A percentile compares a stretch with the other conserved stretches of the same genome.
Evolutionary conservation across 306 rosid genomes (phyloP).

Genomic region (Chamaecrista fasciculata): DNA sequence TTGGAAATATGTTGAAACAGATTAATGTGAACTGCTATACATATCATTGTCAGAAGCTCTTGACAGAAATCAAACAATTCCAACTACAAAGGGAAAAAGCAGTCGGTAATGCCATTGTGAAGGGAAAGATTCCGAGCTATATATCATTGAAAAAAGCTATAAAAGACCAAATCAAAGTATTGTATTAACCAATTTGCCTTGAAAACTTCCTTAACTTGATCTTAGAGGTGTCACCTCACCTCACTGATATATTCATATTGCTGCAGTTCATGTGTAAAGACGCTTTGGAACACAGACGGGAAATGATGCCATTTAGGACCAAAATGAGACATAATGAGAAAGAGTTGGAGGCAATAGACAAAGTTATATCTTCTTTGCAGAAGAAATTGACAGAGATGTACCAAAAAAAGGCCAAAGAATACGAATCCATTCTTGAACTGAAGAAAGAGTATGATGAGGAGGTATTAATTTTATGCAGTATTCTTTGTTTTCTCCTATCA

Average conservation of each 20-base stretch:
- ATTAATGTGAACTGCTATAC: neutral
- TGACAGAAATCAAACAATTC: conserved; percentile 22
- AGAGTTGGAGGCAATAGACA: neutral
- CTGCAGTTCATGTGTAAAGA: neutral
- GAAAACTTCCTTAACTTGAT: neutral
- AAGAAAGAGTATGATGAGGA: conserved; percentile 4
- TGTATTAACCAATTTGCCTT: neutral
- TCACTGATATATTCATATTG: neutral
- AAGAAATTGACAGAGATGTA: neutral
- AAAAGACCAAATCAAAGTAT: neutral
- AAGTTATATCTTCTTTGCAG: neutral
- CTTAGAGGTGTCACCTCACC: neutral
- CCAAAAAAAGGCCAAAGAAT: conserved; percentile 20
- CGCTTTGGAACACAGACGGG: neutral
- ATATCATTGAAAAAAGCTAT: neutral
- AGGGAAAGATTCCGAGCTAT: neutral
- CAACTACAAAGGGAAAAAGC: conserved; percentile 20
- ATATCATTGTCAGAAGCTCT: conserved; percentile 23
- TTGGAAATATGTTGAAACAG: conserved; percentile 32
- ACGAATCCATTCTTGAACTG: conserved; percentile 22
- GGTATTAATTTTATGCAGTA: neutral
- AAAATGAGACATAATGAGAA: neutral
- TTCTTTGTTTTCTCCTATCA: neutral
- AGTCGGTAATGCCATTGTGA: neutral
- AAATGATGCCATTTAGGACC: neutral